Conservation (phyloP, 257 asterid genomes). For the Solanum ossicruentum region DNA sequence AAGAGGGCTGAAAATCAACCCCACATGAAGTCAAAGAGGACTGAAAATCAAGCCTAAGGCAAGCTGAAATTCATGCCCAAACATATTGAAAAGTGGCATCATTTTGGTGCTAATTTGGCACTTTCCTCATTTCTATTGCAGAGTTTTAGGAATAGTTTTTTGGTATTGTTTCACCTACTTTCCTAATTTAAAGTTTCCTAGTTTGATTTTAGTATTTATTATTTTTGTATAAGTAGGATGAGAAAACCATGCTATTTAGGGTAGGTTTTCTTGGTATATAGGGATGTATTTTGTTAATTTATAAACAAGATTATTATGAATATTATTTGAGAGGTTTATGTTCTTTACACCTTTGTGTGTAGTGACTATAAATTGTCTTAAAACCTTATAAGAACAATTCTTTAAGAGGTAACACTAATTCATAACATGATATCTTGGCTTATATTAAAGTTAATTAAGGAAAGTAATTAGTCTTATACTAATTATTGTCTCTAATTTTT, state of each 20-base stretch:
- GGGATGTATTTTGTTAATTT: background rate
- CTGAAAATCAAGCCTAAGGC: background rate
- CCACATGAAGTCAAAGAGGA: background rate
- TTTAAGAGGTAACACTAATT: background rate
- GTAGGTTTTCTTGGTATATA: no score
- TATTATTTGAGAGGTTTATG: background rate
- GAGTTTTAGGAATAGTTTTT: background rate
- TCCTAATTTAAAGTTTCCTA: background rate
- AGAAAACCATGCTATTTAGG: background rate
- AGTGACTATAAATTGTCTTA: background rate
- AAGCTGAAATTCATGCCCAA: background rate
- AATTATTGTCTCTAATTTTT: background rate
- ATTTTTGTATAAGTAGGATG: background rate
- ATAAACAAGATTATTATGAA: background rate
- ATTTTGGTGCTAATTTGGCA: background rate
- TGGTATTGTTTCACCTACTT: background rate
- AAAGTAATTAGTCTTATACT: background rate
- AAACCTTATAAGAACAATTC: background rate
- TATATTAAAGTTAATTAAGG: background rate
- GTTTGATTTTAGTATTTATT: background rate
- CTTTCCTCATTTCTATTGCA: background rate
- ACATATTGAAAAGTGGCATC: background rate
- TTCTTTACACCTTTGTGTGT: background rate
- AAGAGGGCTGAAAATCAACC: background rate
- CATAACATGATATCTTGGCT: background rate